Percentiles rank a stretch among this genome's conserved stretches.
Conservation (phyloP, 2,329 filamentous ascomycete genomes). For the Fusarium nurragi region DNA sequence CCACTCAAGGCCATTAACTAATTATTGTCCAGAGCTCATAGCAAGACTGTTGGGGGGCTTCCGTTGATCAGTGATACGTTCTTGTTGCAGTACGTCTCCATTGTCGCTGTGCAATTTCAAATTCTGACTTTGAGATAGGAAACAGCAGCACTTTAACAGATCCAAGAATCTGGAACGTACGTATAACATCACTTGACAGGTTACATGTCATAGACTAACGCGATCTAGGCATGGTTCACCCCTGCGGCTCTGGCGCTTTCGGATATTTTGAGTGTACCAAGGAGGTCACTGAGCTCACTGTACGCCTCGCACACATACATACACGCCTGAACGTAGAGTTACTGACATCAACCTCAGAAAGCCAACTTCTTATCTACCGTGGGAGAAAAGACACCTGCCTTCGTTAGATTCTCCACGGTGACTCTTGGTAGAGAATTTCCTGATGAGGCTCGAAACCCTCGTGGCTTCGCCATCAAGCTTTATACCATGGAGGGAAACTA, state of each 20-base stretch:
- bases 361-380: slow-evolving; percentile 1
- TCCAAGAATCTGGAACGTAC: slow-evolving; percentile 10
- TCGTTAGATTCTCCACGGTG: slow-evolving; percentile 6
- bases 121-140: background rate
- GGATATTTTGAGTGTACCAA: slow-evolving; percentile 6
- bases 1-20: accelerated
- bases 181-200: background rate
- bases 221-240: background rate
- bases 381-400: slow-evolving; percentile 1
- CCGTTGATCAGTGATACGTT: slow-evolving; percentile 2
- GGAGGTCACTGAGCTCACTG: slow-evolving; percentile 4
- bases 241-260: slow-evolving; percentile 11
- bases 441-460: slow-evolving; percentile 6
- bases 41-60: slow-evolving; percentile 1
- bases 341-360: background rate
- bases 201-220: background rate
- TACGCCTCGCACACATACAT: background rate
- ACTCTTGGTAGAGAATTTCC: slow-evolving; percentile 2
- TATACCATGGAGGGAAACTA: slow-evolving; percentile 3
- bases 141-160: slow-evolving; percentile 11
- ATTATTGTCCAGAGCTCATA: background rate
- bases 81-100: background rate
- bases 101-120: background rate
- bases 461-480: slow-evolving; percentile 5
- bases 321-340: accelerated